Percentiles rank a stretch among this genome's conserved stretches.
Evolutionary conservation across 306 rosid species (phyloP).

Genomic region (Neltuma alba): DNA sequence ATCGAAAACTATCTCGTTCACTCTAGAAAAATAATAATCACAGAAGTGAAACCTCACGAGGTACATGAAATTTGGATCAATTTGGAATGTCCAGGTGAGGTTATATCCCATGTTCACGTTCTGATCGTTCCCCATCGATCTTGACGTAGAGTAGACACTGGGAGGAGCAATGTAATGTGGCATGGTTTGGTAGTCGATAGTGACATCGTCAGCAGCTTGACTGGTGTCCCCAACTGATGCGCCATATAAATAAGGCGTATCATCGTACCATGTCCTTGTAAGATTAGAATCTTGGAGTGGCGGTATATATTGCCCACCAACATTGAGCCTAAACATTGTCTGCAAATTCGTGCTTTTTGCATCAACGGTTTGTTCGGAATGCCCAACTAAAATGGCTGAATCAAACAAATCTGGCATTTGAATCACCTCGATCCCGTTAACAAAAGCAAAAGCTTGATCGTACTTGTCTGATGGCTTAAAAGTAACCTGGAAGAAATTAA

Average conservation of each 20-base stretch:
- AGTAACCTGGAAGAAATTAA: slow-evolving; percentile 1
- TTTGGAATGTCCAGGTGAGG: slow-evolving; percentile 57
- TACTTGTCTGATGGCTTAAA: slow-evolving; percentile 51
- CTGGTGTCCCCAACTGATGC: slow-evolving; percentile 42
- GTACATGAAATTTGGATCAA: slow-evolving; percentile 53
- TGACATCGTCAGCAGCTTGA: slow-evolving; percentile 23
- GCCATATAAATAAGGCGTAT: slow-evolving; percentile 48
- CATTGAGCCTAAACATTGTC: slow-evolving; percentile 57
- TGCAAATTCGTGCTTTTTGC: slow-evolving; percentile 29
- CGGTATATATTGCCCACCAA: slow-evolving; percentile 57
- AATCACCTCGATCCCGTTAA: slow-evolving; percentile 48
- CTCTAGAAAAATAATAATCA: slow-evolving; percentile 31
- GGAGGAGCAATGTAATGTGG: slow-evolving; percentile 49
- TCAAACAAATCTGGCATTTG: slow-evolving; percentile 47
- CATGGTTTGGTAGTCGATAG: slow-evolving; percentile 35
- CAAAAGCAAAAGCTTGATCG: slow-evolving; percentile 43
- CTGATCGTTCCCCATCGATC: slow-evolving; percentile 44
- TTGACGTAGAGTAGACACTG: slow-evolving; percentile 41
- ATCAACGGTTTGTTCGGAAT: slow-evolving; percentile 29
- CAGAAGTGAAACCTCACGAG: slow-evolving; percentile 56
- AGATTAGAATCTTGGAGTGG: slow-evolving; percentile 48
- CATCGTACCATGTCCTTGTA: slow-evolving; percentile 56
- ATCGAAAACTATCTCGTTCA: slow-evolving; percentile 46
- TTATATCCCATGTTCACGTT: slow-evolving; percentile 44
- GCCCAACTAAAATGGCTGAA: slow-evolving; percentile 35